Evolutionary conservation across 352 stramenopile genomes (phyloP), one percentile per base, ranked within the genome.

Genomic region (Pythium phragmitis): DNA sequence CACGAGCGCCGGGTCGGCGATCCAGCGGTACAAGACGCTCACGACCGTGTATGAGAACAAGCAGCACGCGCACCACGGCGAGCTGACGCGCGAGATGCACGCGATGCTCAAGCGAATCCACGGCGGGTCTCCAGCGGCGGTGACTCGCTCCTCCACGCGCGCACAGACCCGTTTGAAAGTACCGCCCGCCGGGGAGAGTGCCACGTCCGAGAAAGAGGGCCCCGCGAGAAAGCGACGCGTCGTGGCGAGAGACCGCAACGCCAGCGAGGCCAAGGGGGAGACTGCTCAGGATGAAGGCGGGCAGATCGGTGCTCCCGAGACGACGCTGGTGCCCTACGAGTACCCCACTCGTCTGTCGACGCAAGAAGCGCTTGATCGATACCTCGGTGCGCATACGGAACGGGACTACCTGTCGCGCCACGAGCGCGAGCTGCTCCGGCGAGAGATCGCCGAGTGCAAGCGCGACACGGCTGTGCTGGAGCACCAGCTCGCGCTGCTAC

Each of bases 71-170:
- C 34, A 49, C 19, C 52, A 59, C 23, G 21, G n/a, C 34, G 9
- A 19, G n/a, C 36, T 59, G 34, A 37, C 52, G 19, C 36, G 36
- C 19, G 52, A 59, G n/a, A 59, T 59, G 52, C 16, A 6, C 9
- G 36, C 26, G 19, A 49, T 48, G 28, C 52, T 42, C 7, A 9
- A 26, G 17, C 30, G 30, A 8, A 21, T 42, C 9, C 28, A 45
- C 19, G 46, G 19, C 28, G 46, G 17, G n/a, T 14, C 14, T 3
- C 48, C 30, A 23, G 13, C 23, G 30, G 1, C 48, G 16, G 26
- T 23, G 26, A n/a, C 16, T 19, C 42, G 42, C 7, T 7, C 19
- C 2, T 49, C 17, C 14, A 26, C 19, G 17, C 42, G 19, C 42
- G 14, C 16, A 13, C 16, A 26, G 42, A 13, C 1, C 9, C 42